Evolutionary conservation across 2,329 filamentous ascomycete genomes (phyloP), one percentile per base, ranked within the genome.

Genomic region (Davidsoniella australis): DNA sequence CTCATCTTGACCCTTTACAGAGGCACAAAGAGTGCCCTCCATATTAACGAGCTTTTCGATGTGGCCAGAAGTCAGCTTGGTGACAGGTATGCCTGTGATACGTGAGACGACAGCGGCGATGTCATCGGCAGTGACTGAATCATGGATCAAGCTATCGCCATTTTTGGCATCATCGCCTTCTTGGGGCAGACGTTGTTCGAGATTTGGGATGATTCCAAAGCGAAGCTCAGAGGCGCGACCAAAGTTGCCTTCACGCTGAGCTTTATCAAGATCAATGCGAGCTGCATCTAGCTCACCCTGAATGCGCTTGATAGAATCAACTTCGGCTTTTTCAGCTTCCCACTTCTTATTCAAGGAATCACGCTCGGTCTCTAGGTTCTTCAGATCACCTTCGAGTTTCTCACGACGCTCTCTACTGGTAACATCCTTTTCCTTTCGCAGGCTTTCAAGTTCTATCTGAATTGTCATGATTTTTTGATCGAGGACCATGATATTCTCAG

Each of bases 401-500:
- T 93, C 84, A 18, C 87, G 75, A 16, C 91, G 78, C 63, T 96
- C 91, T 56, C 80, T 80, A 60, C 87, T 94, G 16, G 84, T 80
- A 45, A 94, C 72, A 57, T 98, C 91, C 9, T 80, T 94, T 63
- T 98, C 91, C 59, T 96, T 96, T 46, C 89, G 77, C 40, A 98
- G 66, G 54, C 87, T 95, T 61, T 96, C 91, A 1, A 96, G 72
- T 62, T 98, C 89, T 54, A 98, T 96, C 60, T 95, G 89, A 12
- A 96, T 86, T 0, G 89, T 96, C 77, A 95, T 93, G 53, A 96
- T 94, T 59, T 88, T 85, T 54, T 93, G 84, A 58, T 96, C 89
- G 1, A 96, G 75, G 46, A 82, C 78, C 67, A 93, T 85, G 33
- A 98, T 95, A 7, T 89, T 80, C 57, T 96, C 91, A 0, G 91